Base-by-base conservation (phyloP, 192 early-diverging fungal genomes). In the Coemansia aciculifera region DNA sequence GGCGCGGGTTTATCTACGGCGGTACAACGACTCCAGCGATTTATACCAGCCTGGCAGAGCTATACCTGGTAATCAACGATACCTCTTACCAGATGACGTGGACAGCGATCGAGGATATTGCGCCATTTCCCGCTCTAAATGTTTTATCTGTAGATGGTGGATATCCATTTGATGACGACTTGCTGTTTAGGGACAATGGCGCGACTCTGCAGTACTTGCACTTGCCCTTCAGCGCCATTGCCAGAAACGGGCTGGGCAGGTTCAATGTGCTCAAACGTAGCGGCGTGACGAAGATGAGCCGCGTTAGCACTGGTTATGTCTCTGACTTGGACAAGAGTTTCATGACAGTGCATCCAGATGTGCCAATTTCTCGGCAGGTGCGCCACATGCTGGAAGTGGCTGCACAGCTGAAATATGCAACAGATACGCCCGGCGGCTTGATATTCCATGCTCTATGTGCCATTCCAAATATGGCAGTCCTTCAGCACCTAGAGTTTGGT, bases 151-250 rank as follows among this genome's bases (percentile, higher is more conserved):
- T 38, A 15, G 24, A 37, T 38, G 34, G 36, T 15, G 57, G 34
- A 21, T 59, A 37, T 31, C 57, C 57, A 37, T 37, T 59, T 5
- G 17, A 9, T 3, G 57, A 59, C 36, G 17, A 59, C 6, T 34
- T 59, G 34, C 57, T 59, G 57, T 59, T 59, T 10, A 59, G 57
- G 27, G 34, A 34, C 32, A 59, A 59, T 23, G n/a, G 36, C n/a
- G 57, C 31, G 17, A 37, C 34, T 19, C 3, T 59, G 9, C 32
- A 38, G 32, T 5, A 12, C 34, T 34, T 59, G n/a, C 17, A 13
- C 8, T 1, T 59, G 1, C 57, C 34, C 15, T 59, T 59, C 19
- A 37, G 57, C 19, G 34, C 57, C 3, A 29, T 38, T 10, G 57
- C 12, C 11, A 31, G 57, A 21, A 37, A 59, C 10, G 19, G n/a